phyloP scores from a whole-genome alignment of 78 protist species.

The Polysphondylium violaceum region DNA sequence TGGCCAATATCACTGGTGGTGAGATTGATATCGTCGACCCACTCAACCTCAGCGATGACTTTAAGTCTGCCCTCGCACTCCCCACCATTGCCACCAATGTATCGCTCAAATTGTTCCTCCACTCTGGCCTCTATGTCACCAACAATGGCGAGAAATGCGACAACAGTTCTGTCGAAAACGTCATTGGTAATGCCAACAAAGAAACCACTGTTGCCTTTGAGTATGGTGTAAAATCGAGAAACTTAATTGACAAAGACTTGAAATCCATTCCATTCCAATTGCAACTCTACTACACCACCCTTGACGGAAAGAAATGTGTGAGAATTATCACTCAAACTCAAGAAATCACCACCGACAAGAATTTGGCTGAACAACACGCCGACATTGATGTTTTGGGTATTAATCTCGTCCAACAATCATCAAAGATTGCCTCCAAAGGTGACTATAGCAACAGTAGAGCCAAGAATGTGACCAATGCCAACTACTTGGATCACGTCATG shows the following conservation, averaged over 20 bases:
- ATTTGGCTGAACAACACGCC: conserved; percentile 49
- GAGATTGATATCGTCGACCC: conserved; percentile 82
- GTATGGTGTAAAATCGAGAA: conserved; percentile 26
- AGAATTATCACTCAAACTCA: conserved; percentile 80
- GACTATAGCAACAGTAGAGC: conserved; percentile 52
- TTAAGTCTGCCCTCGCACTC: conserved; percentile 20
- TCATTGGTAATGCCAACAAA: conserved; percentile 46
- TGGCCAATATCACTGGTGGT: conserved; percentile 69
- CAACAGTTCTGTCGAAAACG: conserved; percentile 6
- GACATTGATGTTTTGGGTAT: conserved; percentile 57
- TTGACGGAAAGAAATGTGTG: conserved; percentile 71
- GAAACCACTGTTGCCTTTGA: conserved; percentile 65
- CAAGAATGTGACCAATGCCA: background rate
- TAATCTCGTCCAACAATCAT: conserved; percentile 23
- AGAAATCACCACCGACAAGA: conserved; percentile 15
- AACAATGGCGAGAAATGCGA: background rate
- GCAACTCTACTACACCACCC: conserved; percentile 73
- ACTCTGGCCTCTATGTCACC: conserved; percentile 35
- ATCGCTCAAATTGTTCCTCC: conserved; percentile 27
- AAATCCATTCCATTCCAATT: conserved; percentile 76
- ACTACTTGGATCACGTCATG: background rate
- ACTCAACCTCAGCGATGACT: conserved; percentile 52
- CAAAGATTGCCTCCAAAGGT: conserved; percentile 34
- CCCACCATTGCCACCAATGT: conserved; percentile 82
- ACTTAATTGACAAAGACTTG: background rate